Base-by-base conservation (phyloP, 2,329 filamentous ascomycete genomes). In the Chaetoscypha palmicola region DNA sequence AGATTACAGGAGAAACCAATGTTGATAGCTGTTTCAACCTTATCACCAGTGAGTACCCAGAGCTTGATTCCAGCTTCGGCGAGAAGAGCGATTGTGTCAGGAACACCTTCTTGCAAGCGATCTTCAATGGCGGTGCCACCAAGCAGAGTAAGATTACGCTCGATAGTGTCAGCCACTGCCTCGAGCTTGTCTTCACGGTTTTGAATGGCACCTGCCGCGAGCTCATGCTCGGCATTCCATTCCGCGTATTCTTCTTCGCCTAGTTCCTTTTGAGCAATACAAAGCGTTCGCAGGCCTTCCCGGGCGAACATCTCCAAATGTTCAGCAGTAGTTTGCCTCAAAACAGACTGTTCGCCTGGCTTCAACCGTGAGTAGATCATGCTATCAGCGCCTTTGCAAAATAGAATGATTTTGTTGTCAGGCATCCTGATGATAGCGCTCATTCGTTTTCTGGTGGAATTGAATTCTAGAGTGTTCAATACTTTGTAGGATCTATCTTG, bases 1-100 rank as follows among this genome's bases (percentile, higher is more conserved):
- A 98, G 74, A 57, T 98, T 98, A 71, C 94, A 98, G 9, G 94
- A 98, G 67, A 97, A 98, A 2, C 92, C 92, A 61, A 98, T 98
- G 68, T 98, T 98, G 79, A 98, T 98, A 46, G 94, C 92, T 19
- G 92, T 98, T 68, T 98, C 92, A 23, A 97, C 91, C 67, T 97
- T 98, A 73, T 98, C 92, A 51, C 94, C 92, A 12, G 92, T 98
- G 52, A 98, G 70, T 42, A 98, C 92, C 92, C 92, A 98, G 5
- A 98, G 77, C 67, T 98, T 98, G 66, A 98, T 96, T 63, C 94
- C 94, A 42, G 92, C 92, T 59, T 89, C 80, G 22, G 84, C 91
- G 41, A 98, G 79, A 34, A 98, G 70, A 39, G 84, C 86, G 57
- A 98, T 98, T 0, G 92, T 91, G 61, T 97, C 92, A 5, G 92